Evolutionary conservation across 139 green algal genomes (phyloP), one percentile per base, ranked within the genome.

Genomic region (Chlorella sp.): DNA sequence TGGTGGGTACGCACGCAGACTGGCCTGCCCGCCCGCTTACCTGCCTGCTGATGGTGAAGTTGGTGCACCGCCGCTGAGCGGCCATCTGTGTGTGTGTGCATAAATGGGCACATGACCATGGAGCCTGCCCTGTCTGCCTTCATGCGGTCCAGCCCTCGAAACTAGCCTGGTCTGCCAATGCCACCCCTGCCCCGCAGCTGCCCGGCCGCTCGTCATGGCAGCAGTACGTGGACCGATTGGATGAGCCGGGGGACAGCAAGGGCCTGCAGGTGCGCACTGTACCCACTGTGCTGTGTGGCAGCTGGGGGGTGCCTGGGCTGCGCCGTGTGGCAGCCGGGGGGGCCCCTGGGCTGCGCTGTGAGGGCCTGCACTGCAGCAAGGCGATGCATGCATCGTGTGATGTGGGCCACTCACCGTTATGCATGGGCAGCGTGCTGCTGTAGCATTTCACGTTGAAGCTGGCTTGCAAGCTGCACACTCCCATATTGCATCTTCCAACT

Each of bases 201-300:
- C 19, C n/a, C 1, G 67, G n/a, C 16, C 41, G 77, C 60, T 62
- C 20, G 22, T 54, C 26, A 13, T 76, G 80, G 80, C 38, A n/a
- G 30, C 82, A 86, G 82, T 81, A 62, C 40, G 82, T 81, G 19
- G 72, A 86, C 2, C 51, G 48, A 28, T 3, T 85, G 34, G 81
- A 85, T 6, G 81, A 85, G 38, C 81, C 81, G 14, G 69, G 51
- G 5, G 73, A 81, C 82, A 48, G 32, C 54, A 44, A 48, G 56
- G 40, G 56, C 17, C 60, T 82, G 81, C 72, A 74, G 72, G 72
- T 80, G 65, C 22, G 48, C 22, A 17, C 34, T 81, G 38, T 46
- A 44, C 24, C 30, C 32, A 28, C n/a, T 30, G 19, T 30, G 56
- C 19, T 65, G 14, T 38, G 65, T 16, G 28, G 65, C n/a, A 41